phyloP scores from a whole-genome alignment of 805 yeast genomes.

The Candida khao-thaluensis region DNA sequence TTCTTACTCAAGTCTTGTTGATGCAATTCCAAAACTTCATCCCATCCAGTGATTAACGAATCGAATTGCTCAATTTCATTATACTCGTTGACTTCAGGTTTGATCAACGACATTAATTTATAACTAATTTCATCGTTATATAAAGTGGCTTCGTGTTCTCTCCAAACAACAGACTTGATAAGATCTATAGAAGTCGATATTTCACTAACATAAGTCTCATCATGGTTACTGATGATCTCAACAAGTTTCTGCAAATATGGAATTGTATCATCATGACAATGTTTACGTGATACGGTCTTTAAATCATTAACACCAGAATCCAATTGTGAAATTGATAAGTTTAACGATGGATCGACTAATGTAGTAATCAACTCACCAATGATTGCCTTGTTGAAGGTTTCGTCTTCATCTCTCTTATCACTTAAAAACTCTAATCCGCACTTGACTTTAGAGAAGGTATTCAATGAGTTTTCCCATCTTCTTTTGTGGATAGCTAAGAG shows the following conservation, averaged over 20 bases:
- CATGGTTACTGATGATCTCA: slow-evolving; percentile 36
- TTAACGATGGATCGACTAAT: slow-evolving; percentile 65
- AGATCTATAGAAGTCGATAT: slow-evolving; percentile 25
- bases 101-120: slow-evolving; percentile 44
- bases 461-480: slow-evolving; percentile 54
- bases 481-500: slow-evolving; percentile 49
- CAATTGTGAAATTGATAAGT: slow-evolving; percentile 49
- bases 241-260: slow-evolving; percentile 32
- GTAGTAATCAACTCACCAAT: slow-evolving; percentile 57
- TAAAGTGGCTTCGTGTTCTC: slow-evolving; percentile 56
- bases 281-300: slow-evolving; percentile 46
- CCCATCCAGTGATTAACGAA: slow-evolving; percentile 60
- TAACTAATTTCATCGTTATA: slow-evolving; percentile 72
- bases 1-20: slow-evolving; percentile 51
- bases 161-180: slow-evolving; percentile 45
- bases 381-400: slow-evolving; percentile 32
- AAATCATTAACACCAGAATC: slow-evolving; percentile 41
- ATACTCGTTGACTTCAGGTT: slow-evolving; percentile 23
- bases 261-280: slow-evolving; percentile 30
- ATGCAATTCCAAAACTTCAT: slow-evolving; percentile 64
- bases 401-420: slow-evolving; percentile 17
- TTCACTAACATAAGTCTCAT: slow-evolving; percentile 37
- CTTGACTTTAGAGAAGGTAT: slow-evolving; percentile 58
- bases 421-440: slow-evolving; percentile 55
- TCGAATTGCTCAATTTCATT: slow-evolving; percentile 50